Percentiles rank a stretch among this genome's conserved stretches.
Conservation (phyloP, 805 yeast species). For the Kazachstania taianensis region DNA sequence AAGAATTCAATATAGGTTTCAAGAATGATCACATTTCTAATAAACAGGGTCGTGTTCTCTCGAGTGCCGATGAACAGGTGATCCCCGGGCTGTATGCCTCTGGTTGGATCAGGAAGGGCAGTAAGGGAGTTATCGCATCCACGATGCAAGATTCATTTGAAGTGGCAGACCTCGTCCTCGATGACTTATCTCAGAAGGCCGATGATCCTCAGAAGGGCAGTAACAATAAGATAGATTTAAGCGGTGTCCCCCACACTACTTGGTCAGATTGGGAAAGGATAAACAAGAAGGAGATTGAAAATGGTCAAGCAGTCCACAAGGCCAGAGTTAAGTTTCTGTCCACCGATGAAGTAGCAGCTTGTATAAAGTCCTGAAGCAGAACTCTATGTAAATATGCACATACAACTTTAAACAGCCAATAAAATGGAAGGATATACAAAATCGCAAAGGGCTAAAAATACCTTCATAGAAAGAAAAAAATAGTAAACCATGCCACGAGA, state of each 20-base stretch:
- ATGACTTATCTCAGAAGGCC: slow-evolving; percentile 36
- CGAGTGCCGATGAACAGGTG: slow-evolving; percentile 11
- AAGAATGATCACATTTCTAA: slow-evolving; percentile 42
- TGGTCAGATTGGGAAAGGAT: slow-evolving; percentile 27
- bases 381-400: too few species aligned
- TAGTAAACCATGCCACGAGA: not conserved
- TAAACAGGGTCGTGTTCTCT: slow-evolving; percentile 35
- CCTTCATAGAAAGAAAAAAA: too few species aligned
- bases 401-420: slow-evolving; percentile 3
- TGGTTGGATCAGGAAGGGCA: slow-evolving; percentile 88
- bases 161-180: slow-evolving; percentile 55
- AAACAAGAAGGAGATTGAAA: slow-evolving; percentile 15
- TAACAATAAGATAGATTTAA: slow-evolving; percentile 5
- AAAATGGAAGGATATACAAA: not conserved
- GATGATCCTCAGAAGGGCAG: too few species aligned
- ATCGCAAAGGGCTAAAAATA: not conserved
- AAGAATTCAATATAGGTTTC: slow-evolving; percentile 40
- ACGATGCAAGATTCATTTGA: slow-evolving; percentile 79
- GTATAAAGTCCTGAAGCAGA: not conserved
- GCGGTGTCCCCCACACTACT: slow-evolving; percentile 14
- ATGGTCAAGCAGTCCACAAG: slow-evolving; percentile 9
- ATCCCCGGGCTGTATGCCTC: slow-evolving; percentile 48
- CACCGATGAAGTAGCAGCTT: not conserved
- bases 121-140: slow-evolving; percentile 82
- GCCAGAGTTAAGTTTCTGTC: slow-evolving; percentile 5